Evolutionary conservation across 306 rosid species (phyloP), one percentile per base, ranked within the genome.

Genomic region (Lathyrus oleraceus): DNA sequence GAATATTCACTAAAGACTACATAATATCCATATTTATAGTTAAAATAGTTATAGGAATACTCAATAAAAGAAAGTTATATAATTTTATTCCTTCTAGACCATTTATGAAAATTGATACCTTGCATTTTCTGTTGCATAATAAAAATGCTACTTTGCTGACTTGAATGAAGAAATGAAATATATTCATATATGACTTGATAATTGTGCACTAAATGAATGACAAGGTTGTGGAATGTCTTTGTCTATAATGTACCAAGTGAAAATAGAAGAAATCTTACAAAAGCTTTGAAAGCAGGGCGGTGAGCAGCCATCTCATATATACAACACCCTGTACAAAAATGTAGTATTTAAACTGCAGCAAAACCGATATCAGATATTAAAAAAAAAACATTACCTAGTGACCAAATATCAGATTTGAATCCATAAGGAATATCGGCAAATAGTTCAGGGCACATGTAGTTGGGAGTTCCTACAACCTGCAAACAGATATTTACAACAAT

Each of bases 401-500:
- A 93, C 97, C 98, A 93, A 75, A 93, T 90, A 70, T 93, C 98
- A 75, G 98, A 93, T 79, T 93, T 93, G 81, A 93, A 93, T 70
- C 98, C 98, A 68, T 93, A 93, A 60, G 98, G 98, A 78, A 93
- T 93, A 79, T 93, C 98, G 9, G 98, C 86, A 72, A 93, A 91
- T 53, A 93, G 87, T 82, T 93, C 97, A 59, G 98, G 98, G 80
- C 98, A 93, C 98, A 93, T 93, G 75, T 90, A 93, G 74, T 93
- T 93, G 69, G 98, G 98, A 79, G 98, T 90, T 83, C 98, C 98
- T 6, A 93, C 98, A 30, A 93, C 97, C 97, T 93, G 84, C 61
- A 40, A 15, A 48, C 9, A 81, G 57, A 61, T 53, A 35, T 39
- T 67, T 28, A 51, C 39, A 73, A 56, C 52, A 60, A 32, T 17